Percentiles rank a stretch among this genome's conserved stretches.
phyloP scores from a whole-genome alignment of 495 filamentous ascomycete species.

The Hyaloscypha variabilis region DNA sequence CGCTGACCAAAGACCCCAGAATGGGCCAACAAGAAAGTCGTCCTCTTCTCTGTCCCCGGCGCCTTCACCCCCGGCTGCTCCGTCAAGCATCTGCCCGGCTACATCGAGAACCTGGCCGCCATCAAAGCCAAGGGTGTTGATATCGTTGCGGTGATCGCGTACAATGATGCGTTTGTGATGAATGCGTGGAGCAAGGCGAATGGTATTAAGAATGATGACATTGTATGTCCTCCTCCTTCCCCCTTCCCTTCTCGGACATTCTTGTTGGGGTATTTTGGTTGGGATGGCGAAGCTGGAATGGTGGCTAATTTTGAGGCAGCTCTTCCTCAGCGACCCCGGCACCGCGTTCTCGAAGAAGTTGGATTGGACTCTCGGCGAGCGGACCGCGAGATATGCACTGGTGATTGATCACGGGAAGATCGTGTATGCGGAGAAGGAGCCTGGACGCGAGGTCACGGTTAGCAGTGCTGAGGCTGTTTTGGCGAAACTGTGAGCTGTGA shows the following conservation, averaged over 20 bases:
- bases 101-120: slow-evolving; percentile 71
- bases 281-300: not conserved
- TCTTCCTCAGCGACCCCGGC: slow-evolving; percentile 83
- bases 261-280: not conserved
- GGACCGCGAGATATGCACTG: slow-evolving; percentile 82
- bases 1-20: slow-evolving; percentile 42
- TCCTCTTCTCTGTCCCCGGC: slow-evolving; percentile 88
- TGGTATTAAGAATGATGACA: slow-evolving; percentile 74
- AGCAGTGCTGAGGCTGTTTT: slow-evolving; percentile 76
- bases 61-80: slow-evolving; percentile 97
- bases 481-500: slow-evolving; percentile 68
- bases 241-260: too few species aligned
- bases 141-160: slow-evolving; percentile 80
- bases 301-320: slow-evolving; percentile 44
- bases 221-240: slow-evolving; percentile 72
- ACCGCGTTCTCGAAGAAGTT: slow-evolving; percentile 78
- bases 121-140: slow-evolving; percentile 87
- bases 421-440: slow-evolving; percentile 82
- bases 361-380: slow-evolving; percentile 70
- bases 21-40: slow-evolving; percentile 85
- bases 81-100: slow-evolving; percentile 82
- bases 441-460: slow-evolving; percentile 66
- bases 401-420: slow-evolving; percentile 90
- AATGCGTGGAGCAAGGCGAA: slow-evolving; percentile 96
- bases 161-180: slow-evolving; percentile 93